Percentiles rank a stretch among this genome's conserved stretches.
These are phyloP conservation scores for Lophiostoma macrostomum DNA, from an alignment of 495 filamentous ascomycete genomes.

Conservation along the genomic window DNA sequence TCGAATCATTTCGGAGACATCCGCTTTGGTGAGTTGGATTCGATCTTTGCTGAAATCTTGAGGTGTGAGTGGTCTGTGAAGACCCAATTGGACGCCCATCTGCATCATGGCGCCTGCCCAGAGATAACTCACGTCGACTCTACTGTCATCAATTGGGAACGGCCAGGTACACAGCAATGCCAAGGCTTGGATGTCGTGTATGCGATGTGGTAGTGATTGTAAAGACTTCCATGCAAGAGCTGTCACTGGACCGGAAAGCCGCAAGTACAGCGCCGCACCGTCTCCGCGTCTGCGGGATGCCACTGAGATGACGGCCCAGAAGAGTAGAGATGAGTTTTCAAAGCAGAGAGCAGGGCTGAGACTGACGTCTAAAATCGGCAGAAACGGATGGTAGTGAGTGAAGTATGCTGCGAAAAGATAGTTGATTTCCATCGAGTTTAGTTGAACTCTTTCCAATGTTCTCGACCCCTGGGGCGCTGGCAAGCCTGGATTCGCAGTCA, in stretches of 20 bases:
- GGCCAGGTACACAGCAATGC: conserved; percentile 88
- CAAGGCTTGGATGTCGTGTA: conserved; percentile 82
- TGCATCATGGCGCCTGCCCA: conserved; percentile 87
- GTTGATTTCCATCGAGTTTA: conserved; percentile 66
- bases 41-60: conserved; percentile 83
- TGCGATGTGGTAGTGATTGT: conserved; percentile 78
- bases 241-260: conserved; percentile 39
- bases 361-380: conserved; percentile 72
- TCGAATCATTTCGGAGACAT: conserved; percentile 74
- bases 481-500: too few species aligned
- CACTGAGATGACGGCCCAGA: conserved; percentile 81
- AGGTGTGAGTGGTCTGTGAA: conserved; percentile 81
- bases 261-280: conserved; percentile 56
- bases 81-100: conserved; percentile 79
- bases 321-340: conserved; percentile 67
- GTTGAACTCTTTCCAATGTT: conserved; percentile 66
- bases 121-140: conserved; percentile 82
- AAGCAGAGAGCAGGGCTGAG: conserved; percentile 65
- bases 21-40: conserved; percentile 77
- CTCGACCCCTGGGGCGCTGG: background rate
- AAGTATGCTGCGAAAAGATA: conserved; percentile 78
- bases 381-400: conserved; percentile 75
- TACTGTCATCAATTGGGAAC: conserved; percentile 77
- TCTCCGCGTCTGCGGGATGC: conserved; percentile 69
- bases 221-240: conserved; percentile 76